Evolutionary conservation across 129 eudicot genomes (phyloP), one percentile per base, ranked within the genome.

Genomic region (Tagetes patula): DNA sequence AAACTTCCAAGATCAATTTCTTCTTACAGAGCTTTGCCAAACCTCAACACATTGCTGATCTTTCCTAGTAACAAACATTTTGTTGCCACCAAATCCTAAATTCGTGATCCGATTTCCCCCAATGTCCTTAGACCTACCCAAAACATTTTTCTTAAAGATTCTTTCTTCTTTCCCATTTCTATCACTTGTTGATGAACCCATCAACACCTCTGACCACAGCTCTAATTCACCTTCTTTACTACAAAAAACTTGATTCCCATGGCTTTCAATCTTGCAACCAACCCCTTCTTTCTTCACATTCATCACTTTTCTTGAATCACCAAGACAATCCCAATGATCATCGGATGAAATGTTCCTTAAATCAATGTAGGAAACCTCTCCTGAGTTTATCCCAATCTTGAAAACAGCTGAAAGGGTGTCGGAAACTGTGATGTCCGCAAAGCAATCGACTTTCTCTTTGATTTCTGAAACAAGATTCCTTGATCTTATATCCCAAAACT

Each of bases 1-100:
- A 53, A 71, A 33, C 31, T 48, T 34, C 8, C 47, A 73, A 63
- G 33, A 67, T 82, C 78, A 89, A 42, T 64, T 71, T 63, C 87
- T 87, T 76, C 81, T 83, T 52, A 62, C 85, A 14, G 96, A 90
- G 78, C 91, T 82, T 63, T 90, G 90, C 99, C 99, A 94, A 65
- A 94, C 99, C 75, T 94, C 99, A 38, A 94, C 87, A 62, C 47
- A 68, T 78, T 88, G 99, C 80, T 94, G 88, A 71, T 94, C 92
- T 75, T 88, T 94, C 81, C 99, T 70, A 3, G 99, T 88, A 61
- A 90, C 84, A 34, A 90, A 94, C 97, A 94, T 90, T 62, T 88
- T 94, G 78, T 82, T 94, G 75, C 99, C 99, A n/a, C 99, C 99
- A 82, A 94, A 90, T 45, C 77, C 82, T 50, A 94, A 48, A 66